Evolutionary conservation across 345 rosid species (phyloP).

Genomic region (Rhodamnia argentea): DNA sequence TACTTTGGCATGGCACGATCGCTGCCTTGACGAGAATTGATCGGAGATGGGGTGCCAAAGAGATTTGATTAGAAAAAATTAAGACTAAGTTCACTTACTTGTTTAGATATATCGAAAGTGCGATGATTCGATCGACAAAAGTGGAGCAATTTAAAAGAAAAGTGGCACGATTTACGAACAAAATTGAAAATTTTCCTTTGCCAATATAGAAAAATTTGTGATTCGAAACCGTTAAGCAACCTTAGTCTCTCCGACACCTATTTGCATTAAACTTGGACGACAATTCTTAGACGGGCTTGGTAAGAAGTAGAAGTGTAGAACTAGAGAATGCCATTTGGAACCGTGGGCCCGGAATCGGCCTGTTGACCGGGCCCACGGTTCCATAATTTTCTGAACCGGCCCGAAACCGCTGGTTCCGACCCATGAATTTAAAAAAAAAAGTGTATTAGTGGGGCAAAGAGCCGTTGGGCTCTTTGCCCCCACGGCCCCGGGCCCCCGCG

Average conservation of each 20-base stretch:
- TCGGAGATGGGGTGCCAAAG: not conserved
- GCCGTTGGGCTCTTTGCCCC: too few species aligned
- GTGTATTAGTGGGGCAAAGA: too few species aligned
- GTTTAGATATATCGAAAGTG: not conserved
- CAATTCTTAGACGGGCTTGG: not conserved
- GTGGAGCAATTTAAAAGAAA: not conserved
- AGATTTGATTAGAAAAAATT: too few species aligned
- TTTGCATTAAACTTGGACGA: not conserved
- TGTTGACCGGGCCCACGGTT: too few species aligned
- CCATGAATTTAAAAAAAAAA: too few species aligned
- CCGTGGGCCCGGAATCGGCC: too few species aligned
- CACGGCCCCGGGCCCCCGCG: too few species aligned
- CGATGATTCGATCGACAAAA: rapidly evolving
- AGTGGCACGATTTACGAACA: not conserved
- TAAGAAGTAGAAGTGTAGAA: rapidly evolving
- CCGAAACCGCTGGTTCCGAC: too few species aligned
- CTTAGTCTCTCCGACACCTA: not conserved
- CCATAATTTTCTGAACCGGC: too few species aligned
- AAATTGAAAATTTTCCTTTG: not conserved
- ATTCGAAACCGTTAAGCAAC: not conserved
- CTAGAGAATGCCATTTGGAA: too few species aligned
- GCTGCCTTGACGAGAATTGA: not conserved
- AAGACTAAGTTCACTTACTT: not conserved
- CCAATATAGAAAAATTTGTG: not conserved
- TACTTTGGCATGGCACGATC: not conserved